phyloP scores from a whole-genome alignment of 2,329 filamentous ascomycete genomes.

The Penicillium brevicompactum region DNA sequence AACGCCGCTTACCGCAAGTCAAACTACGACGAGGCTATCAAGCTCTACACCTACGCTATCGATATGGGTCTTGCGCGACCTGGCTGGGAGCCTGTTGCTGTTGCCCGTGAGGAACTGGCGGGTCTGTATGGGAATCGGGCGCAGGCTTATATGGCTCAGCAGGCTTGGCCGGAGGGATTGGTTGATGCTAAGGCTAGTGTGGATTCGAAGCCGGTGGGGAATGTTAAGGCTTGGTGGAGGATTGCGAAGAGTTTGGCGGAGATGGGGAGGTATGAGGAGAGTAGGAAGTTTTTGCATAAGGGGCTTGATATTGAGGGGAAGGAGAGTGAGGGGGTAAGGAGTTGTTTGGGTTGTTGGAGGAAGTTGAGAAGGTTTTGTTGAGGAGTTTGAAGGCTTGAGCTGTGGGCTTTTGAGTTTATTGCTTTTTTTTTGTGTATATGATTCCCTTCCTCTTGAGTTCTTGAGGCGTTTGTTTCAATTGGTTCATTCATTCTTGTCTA shows the following conservation, averaged over 20 bases:
- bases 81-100: slow-evolving; percentile 80
- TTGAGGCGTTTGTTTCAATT: not conserved
- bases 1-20: slow-evolving; percentile 81
- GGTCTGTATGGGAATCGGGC: slow-evolving; percentile 82
- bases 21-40: slow-evolving; percentile 72
- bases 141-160: slow-evolving; percentile 80
- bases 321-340: slow-evolving; percentile 50
- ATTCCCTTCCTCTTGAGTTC: not conserved
- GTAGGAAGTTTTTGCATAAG: slow-evolving; percentile 72
- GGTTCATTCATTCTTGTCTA: not conserved
- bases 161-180: slow-evolving; percentile 81
- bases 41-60: slow-evolving; percentile 81
- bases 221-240: slow-evolving; percentile 94
- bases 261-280: slow-evolving; percentile 87
- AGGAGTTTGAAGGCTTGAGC: slow-evolving; percentile 16
- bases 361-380: slow-evolving; percentile 66
- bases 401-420: not conserved
- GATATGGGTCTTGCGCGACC: slow-evolving; percentile 85
- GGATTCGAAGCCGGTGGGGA: slow-evolving; percentile 81
- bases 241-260: slow-evolving; percentile 81
- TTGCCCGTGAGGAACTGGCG: slow-evolving; percentile 83
- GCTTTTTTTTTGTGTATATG: not conserved
- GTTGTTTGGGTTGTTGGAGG: slow-evolving; percentile 62
- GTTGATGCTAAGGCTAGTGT: slow-evolving; percentile 86
- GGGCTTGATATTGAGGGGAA: slow-evolving; percentile 81